Evolutionary conservation across 768 basidiomycete genomes (phyloP), one percentile per base, ranked within the genome.

Genomic region (Chalciporus pseudorubinellus): DNA sequence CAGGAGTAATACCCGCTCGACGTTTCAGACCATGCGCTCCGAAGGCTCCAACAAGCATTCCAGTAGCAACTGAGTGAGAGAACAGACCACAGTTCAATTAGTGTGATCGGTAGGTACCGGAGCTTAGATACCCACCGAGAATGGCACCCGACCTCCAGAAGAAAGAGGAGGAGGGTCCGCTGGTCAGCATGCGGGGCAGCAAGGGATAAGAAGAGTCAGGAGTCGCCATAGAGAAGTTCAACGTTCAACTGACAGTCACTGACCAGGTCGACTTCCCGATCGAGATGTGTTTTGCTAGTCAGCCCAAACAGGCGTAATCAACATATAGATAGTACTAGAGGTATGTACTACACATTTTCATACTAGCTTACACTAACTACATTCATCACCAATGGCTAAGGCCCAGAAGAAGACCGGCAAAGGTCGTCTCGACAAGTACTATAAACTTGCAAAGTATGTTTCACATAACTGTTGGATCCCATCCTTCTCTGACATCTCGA

Each of bases 381-480:
- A 18, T 11, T 12, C 28, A 22, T 26, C 22, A 46, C 39, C 49
- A 31, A 89, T 90, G 88, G 83, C 78, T 40, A 88, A 87, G 62
- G 74, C 80, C n/a, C 87, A 92, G 70, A 95, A 95, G 76, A 97
- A 95, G 79, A 94, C 92, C 21, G 94, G 92, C 58, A 95, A 95
- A 72, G 92, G 89, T 60, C 92, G 94, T 64, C 78, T 95, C 44
- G 94, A 98, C 73, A 95, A 95, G 72, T 98, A 95, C 72, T 98
- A 98, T 74, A 93, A 92, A 67, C 88, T 95, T 66, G 92, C 90
- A 73, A 92, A 92, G 90, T 92, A 62, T 38, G 42, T 50, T 10
- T 55, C 28, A 38, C 18, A 16, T 34, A 19, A 53, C 53, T 48
- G 33, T 44, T 11, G 29, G 29, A 34, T 55, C 12, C 28, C 24